Conservation (phyloP, 257 asterid species). For the Ehretia macrophylla region DNA sequence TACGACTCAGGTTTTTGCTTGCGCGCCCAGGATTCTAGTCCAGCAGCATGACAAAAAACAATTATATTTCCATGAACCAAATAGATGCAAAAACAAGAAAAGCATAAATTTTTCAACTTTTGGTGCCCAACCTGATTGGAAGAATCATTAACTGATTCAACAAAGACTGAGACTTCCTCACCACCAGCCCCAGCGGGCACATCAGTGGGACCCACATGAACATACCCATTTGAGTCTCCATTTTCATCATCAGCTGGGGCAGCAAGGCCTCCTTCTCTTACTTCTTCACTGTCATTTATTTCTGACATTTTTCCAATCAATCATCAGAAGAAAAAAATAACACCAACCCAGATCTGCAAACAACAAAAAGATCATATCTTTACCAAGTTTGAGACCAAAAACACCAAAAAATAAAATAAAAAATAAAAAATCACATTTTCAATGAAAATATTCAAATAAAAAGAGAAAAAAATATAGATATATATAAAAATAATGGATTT, state of each 20-base stretch:
- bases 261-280: conserved; percentile 40
- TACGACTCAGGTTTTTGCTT: too few species aligned
- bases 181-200: conserved; percentile 31
- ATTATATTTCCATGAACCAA: too few species aligned
- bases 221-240: conserved; percentile 17
- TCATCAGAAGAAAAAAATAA: conserved; percentile 11
- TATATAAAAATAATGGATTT: neutral
- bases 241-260: conserved; percentile 21
- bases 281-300: conserved; percentile 21
- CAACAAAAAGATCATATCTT: conserved; percentile 24
- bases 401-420: neutral
- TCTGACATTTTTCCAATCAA: conserved; percentile 62
- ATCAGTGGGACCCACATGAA: conserved; percentile 22
- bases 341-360: conserved; percentile 48
- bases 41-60: neutral
- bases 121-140: neutral
- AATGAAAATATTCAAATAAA: neutral
- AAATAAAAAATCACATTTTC: neutral
- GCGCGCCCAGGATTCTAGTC: neutral
- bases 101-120: neutral
- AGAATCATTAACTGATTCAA: conserved; percentile 35
- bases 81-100: too few species aligned
- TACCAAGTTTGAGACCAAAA: neutral
- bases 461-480: neutral
- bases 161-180: conserved; percentile 8